Base-by-base conservation (phyloP, 495 filamentous ascomycete genomes). In the Penicillium robsamsonii region DNA sequence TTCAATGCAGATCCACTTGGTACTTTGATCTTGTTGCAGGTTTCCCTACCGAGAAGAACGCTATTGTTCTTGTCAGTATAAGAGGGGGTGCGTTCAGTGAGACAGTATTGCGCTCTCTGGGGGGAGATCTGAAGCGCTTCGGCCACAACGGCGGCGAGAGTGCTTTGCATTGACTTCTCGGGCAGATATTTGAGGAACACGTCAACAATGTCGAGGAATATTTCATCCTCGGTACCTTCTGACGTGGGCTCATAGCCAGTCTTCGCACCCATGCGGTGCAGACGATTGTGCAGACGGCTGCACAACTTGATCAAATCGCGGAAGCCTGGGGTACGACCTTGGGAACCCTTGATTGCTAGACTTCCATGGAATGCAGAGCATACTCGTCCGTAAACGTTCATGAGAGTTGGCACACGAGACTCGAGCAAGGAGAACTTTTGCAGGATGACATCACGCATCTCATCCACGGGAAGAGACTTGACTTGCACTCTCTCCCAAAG, bases 271-370 rank as follows among this genome's bases (percentile, higher is more conserved):
- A 82, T 76, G 17, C 77, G 71, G 60, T 76, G 56, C 29, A 89
- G 70, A 53, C 86, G 74, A 60, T 74, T 70, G 52, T 89, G 75
- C 30, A 96, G 74, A 45, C 95, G 83, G 31, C 80, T 79, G 68
- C 91, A 96, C 83, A 95, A 92, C 67, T 96, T 96, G 59, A 97
- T 77, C 18, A 99, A 74, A 69, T 97, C 93, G 55, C 90, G 80
- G 24, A 91, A 86, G 13, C 85, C 90, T 17, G 76, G 76, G 12
- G 72, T 77, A 17, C 76, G 73, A 18, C 76, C 76, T 41, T 77
- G 76, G 8, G 76, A 75, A 53, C 72, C 74, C 52, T 74, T 76
- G 56, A 75, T 76, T 1, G 74, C 73, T 42, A 77, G 63, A 48
- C 70, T 76, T 52, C 74, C 75, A 54, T 77, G 76, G 53, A 79